These are phyloP conservation scores for Silene latifolia DNA, from an alignment of 148 eudicot species.

Conservation along the genomic window DNA sequence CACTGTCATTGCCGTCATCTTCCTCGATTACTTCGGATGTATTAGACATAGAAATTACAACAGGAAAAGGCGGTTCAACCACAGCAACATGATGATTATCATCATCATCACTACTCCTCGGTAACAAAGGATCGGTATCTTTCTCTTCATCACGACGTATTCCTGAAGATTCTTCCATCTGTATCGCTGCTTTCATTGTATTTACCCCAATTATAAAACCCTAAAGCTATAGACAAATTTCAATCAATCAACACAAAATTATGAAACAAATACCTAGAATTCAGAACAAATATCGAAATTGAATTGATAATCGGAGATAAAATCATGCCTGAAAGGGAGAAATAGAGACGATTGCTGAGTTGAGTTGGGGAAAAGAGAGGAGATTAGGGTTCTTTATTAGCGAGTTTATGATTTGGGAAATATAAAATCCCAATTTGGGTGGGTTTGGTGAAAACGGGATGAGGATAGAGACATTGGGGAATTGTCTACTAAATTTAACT, in stretches of 20 bases:
- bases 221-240: not conserved
- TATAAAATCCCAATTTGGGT: not conserved
- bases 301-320: not conserved
- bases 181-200: slow-evolving; percentile 1
- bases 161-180: slow-evolving; percentile 15
- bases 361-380: not conserved
- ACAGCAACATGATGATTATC: slow-evolving; percentile 13
- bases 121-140: slow-evolving; percentile 16
- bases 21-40: slow-evolving; percentile 35
- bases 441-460: not conserved
- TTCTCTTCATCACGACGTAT: not conserved
- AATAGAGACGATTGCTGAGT: not conserved
- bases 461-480: no score
- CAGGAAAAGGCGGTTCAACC: slow-evolving; percentile 14
- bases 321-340: not conserved
- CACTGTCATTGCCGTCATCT: slow-evolving; percentile 32
- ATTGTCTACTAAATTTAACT: no score
- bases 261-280: not conserved
- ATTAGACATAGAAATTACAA: slow-evolving; percentile 7
- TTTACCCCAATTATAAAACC: not conserved
- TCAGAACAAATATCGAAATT: not conserved
- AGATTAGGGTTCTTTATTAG: not conserved
- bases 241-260: not conserved
- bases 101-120: slow-evolving; percentile 11
- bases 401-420: no score